These are phyloP conservation scores for Euphrasia confusa DNA, from an alignment of 257 asterid genomes.

Conservation along the genomic window DNA sequence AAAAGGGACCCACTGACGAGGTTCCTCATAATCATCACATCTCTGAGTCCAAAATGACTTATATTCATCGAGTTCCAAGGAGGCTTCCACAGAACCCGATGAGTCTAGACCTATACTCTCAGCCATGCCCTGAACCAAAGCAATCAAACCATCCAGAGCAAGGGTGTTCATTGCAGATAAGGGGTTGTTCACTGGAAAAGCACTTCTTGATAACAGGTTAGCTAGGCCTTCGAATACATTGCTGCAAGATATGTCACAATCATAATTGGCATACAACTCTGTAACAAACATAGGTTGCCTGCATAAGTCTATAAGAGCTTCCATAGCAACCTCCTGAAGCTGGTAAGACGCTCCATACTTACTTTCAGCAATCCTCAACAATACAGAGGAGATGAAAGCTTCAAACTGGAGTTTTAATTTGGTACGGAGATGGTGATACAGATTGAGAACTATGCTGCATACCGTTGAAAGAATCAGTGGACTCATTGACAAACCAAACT, in stretches of 20 bases:
- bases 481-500: conserved; percentile 89
- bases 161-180: conserved; percentile 78
- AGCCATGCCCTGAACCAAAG: conserved; percentile 76
- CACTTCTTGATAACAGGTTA: conserved; percentile 74
- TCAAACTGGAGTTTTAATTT: conserved; percentile 81
- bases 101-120: conserved; percentile 64
- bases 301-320: conserved; percentile 89
- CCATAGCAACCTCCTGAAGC: conserved; percentile 96
- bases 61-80: conserved; percentile 45
- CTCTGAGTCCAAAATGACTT: conserved; percentile 68
- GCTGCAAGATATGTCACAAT: conserved; percentile 78
- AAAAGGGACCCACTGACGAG: conserved; percentile 73
- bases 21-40: conserved; percentile 57
- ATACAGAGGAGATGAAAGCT: conserved; percentile 70
- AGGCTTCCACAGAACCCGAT: conserved; percentile 34
- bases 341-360: conserved; percentile 85
- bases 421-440: conserved; percentile 78
- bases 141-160: conserved; percentile 87
- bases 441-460: conserved; percentile 89
- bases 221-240: conserved; percentile 82
- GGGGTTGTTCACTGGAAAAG: conserved; percentile 89
- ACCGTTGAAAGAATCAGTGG: conserved; percentile 90
- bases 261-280: conserved; percentile 87
- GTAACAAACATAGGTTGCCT: conserved; percentile 75
- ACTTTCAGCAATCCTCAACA: conserved; percentile 78